Conservation (phyloP, 2,329 filamentous ascomycete species). For the Aspergillus tamarii region DNA sequence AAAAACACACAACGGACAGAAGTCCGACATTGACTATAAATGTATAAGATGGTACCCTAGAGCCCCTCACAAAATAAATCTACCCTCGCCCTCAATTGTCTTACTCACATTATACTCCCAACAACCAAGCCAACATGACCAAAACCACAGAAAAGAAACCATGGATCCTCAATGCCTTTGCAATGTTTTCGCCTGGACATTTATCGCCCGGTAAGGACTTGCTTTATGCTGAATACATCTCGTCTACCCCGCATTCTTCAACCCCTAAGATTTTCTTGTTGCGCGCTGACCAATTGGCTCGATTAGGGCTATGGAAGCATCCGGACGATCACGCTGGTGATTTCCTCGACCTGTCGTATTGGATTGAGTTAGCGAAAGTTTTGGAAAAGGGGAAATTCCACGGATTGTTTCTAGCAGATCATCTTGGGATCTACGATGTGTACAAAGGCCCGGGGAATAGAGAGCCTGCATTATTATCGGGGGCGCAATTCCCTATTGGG, state of each 20-base stretch:
- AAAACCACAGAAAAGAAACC: not conserved
- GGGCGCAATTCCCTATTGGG: conserved; percentile 42
- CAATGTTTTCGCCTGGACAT: conserved; percentile 7
- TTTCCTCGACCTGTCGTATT: conserved; percentile 46
- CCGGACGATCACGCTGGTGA: conserved; percentile 34
- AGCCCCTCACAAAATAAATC: not conserved
- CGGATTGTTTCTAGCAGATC: conserved; percentile 52
- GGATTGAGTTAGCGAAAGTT: conserved; percentile 50
- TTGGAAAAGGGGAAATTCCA: conserved; percentile 51
- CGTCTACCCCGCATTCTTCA: not conserved
- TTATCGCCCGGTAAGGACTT: not conserved
- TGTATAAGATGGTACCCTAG: not conserved
- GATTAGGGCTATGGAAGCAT: conserved; percentile 25
- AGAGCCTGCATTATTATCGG: conserved; percentile 39
- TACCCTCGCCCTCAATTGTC: not conserved
- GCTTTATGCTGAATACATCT: not conserved
- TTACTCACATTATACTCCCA: not conserved
- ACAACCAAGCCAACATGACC: conserved; percentile 2
- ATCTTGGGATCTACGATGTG: conserved; percentile 47
- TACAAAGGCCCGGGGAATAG: conserved; percentile 45
- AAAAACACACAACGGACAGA: not conserved
- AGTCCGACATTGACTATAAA: not conserved
- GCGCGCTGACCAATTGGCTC: not conserved
- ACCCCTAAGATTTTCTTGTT: not conserved
- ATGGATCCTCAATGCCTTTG: conserved; percentile 11